phyloP scores from a whole-genome alignment of 2,329 filamentous ascomycete genomes.

The Neurospora crassa region DNA sequence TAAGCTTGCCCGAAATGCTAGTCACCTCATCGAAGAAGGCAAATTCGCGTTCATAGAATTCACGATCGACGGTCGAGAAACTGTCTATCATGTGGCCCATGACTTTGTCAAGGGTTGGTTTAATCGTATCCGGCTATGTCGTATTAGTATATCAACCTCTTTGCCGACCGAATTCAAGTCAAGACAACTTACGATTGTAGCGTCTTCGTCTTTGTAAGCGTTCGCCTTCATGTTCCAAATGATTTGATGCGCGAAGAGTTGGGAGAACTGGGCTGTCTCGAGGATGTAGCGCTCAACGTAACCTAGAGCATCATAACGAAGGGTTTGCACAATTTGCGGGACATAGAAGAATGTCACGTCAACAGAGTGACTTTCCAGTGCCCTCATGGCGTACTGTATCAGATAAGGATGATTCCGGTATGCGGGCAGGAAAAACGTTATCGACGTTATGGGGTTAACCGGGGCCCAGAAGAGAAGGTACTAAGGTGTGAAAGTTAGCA shows the following conservation, averaged over 20 bases:
- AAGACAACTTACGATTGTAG: constrained; percentile 57
- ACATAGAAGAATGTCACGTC: constrained; percentile 99
- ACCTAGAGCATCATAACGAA: constrained; percentile 85
- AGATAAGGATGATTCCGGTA: constrained; percentile 89
- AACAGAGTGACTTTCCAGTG: constrained; percentile 87
- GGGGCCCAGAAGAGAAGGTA: constrained; percentile 90
- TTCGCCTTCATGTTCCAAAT: constrained; percentile 99
- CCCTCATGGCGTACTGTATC: constrained; percentile 93
- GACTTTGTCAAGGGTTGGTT: constrained; percentile 86
- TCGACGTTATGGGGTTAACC: constrained; percentile 84
- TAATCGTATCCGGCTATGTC: constrained; percentile 71
- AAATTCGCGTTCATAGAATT: constrained; percentile 92
- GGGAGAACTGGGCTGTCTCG: constrained; percentile 95
- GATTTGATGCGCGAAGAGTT: constrained; percentile 96
- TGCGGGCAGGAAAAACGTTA: constrained; percentile 84
- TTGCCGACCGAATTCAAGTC: not conserved
- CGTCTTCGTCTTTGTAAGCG: constrained; percentile 94
- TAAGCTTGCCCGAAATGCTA: constrained; percentile 86
- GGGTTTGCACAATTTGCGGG: constrained; percentile 90
- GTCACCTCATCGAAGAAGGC: constrained; percentile 98
- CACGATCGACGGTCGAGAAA: constrained; percentile 69
- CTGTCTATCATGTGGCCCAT: constrained; percentile 74
- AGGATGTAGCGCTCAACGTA: constrained; percentile 96
- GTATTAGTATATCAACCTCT: constrained; percentile 4
- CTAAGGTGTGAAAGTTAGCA: constrained; percentile 31